Evolutionary conservation across 768 basidiomycete genomes (phyloP).

Genomic region (Lentinula raphanica): DNA sequence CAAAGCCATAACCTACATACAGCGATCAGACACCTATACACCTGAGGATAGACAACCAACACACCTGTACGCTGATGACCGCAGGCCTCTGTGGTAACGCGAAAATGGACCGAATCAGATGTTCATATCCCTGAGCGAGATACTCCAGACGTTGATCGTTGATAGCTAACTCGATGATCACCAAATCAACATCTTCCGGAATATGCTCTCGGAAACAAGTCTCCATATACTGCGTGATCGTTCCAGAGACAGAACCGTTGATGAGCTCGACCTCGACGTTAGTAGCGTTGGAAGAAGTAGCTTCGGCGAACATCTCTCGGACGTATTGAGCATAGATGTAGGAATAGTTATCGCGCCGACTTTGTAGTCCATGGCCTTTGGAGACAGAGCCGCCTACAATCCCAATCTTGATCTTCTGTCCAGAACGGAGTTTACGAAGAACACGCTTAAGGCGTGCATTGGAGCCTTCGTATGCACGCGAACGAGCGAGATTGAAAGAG

Average conservation of each 20-base stretch:
- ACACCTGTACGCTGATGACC: neutral
- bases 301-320: neutral
- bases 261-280: neutral
- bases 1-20: neutral
- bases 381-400: neutral
- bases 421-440: neutral
- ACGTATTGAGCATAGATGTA: neutral
- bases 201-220: slow-evolving; percentile 1
- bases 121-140: neutral
- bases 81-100: neutral
- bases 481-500: neutral
- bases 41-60: neutral
- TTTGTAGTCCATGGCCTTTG: neutral
- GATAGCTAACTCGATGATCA: neutral
- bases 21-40: too few species aligned
- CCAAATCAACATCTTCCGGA: neutral
- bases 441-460: neutral
- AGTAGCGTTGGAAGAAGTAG: neutral
- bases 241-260: neutral
- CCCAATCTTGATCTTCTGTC: neutral
- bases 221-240: neutral
- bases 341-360: neutral
- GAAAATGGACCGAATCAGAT: neutral
- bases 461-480: neutral
- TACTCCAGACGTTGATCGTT: neutral